A percentile compares a stretch with the other conserved stretches of the same genome.
Evolutionary conservation across 1,284 basidiomycete genomes (phyloP).

Genomic region (Phenoliferia sp.): DNA sequence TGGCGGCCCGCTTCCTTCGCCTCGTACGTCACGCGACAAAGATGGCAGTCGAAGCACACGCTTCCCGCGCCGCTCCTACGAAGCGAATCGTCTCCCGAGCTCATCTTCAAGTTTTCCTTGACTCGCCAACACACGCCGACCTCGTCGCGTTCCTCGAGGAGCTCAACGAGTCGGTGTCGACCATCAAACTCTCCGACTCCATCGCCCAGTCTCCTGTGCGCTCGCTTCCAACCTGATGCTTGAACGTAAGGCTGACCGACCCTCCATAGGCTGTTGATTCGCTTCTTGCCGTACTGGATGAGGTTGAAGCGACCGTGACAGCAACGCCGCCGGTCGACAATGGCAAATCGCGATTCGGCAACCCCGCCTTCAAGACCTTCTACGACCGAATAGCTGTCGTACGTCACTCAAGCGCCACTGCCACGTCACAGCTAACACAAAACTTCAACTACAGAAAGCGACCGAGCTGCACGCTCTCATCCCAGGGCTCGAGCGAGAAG

Average conservation of each 20-base stretch:
- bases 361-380: conserved; percentile 90
- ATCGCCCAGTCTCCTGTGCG: background rate
- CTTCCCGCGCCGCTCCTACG: conserved; percentile 30
- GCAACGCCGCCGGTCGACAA: conserved; percentile 84
- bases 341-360: conserved; percentile 87
- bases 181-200: conserved; percentile 57
- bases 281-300: conserved; percentile 60
- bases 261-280: conserved; percentile 56
- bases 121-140: conserved; percentile 63
- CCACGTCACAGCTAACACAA: background rate
- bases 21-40: background rate
- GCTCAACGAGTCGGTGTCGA: conserved; percentile 72
- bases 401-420: conserved; percentile 32
- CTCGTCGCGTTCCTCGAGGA: conserved; percentile 68
- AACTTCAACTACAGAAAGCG: conserved; percentile 31
- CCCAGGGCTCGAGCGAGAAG: conserved; percentile 55
- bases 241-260: background rate
- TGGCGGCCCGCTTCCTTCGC: background rate
- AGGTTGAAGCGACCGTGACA: conserved; percentile 62
- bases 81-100: conserved; percentile 76
- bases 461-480: conserved; percentile 51
- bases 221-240: background rate
- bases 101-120: conserved; percentile 78
- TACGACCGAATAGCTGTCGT: conserved; percentile 76
- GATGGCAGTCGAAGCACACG: background rate